Evolutionary conservation across 306 rosid species (phyloP).

Genomic region (Vigna radiata): DNA sequence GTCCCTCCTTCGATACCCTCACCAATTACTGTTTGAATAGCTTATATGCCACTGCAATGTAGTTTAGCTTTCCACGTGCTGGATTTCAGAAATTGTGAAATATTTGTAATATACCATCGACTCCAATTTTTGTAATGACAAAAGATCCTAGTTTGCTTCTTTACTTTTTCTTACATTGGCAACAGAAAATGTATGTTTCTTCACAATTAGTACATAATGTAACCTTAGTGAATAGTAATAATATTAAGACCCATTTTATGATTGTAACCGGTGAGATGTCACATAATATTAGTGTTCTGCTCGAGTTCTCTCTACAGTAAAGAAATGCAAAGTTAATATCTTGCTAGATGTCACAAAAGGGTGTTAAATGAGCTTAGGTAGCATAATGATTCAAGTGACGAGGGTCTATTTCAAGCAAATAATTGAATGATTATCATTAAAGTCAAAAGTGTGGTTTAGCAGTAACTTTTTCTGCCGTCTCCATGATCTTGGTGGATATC

Average conservation of each 20-base stretch:
- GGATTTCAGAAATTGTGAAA: slow-evolving; percentile 48
- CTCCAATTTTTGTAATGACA: neutral
- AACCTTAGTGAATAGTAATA: slow-evolving; percentile 11
- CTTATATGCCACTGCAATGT: slow-evolving; percentile 36
- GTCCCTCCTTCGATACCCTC: slow-evolving; percentile 71
- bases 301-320: neutral
- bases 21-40: slow-evolving; percentile 74
- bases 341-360: slow-evolving; percentile 10
- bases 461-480: neutral
- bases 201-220: slow-evolving; percentile 26
- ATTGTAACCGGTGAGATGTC: neutral
- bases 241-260: neutral
- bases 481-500: neutral
- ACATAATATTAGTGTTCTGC: neutral
- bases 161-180: neutral
- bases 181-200: slow-evolving; percentile 4
- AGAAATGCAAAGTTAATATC: neutral
- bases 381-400: slow-evolving; percentile 24
- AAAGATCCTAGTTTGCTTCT: slow-evolving; percentile 30
- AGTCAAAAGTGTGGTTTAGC: neutral
- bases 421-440: neutral
- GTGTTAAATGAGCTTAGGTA: slow-evolving; percentile 1
- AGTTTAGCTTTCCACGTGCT: slow-evolving; percentile 43
- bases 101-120: slow-evolving; percentile 40
- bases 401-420: slow-evolving; percentile 5